Evolutionary conservation across 257 asterid species (phyloP).

Genomic region (Solanum chiquidenum): DNA sequence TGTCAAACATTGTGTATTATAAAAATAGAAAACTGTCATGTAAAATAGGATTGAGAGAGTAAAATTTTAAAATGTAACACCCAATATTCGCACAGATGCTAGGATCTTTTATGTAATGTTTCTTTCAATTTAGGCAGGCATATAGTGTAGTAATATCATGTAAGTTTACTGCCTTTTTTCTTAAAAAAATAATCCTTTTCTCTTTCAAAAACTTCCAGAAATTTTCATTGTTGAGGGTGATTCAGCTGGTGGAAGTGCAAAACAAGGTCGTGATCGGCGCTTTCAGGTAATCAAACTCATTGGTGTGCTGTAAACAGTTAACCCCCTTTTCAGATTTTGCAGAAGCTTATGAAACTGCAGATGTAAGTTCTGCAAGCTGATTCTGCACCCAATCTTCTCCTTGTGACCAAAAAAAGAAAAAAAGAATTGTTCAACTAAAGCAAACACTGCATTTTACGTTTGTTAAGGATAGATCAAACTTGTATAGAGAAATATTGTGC

Average conservation of each 20-base stretch:
- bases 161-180: background rate
- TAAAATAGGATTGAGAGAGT: background rate
- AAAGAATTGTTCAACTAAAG: background rate
- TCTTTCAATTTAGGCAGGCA: background rate
- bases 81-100: background rate
- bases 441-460: background rate
- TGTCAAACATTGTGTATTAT: background rate
- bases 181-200: background rate
- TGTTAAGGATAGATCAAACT: background rate
- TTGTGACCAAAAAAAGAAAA: background rate
- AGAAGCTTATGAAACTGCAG: background rate
- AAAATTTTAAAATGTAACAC: background rate
- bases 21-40: background rate
- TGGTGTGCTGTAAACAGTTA: background rate
- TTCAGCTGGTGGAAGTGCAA: slow-evolving; percentile 99
- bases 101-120: background rate
- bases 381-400: background rate
- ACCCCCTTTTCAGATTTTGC: background rate
- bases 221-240: slow-evolving; percentile 99
- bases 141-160: background rate
- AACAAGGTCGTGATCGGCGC: slow-evolving; percentile 98
- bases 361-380: background rate
- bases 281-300: slow-evolving; percentile 60
- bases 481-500: background rate
- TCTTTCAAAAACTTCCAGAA: slow-evolving; percentile 31